A percentile compares a stretch with the other conserved stretches of the same genome.
Evolutionary conservation across 768 basidiomycete genomes (phyloP).

Genomic region (Hortiboletus campestris): DNA sequence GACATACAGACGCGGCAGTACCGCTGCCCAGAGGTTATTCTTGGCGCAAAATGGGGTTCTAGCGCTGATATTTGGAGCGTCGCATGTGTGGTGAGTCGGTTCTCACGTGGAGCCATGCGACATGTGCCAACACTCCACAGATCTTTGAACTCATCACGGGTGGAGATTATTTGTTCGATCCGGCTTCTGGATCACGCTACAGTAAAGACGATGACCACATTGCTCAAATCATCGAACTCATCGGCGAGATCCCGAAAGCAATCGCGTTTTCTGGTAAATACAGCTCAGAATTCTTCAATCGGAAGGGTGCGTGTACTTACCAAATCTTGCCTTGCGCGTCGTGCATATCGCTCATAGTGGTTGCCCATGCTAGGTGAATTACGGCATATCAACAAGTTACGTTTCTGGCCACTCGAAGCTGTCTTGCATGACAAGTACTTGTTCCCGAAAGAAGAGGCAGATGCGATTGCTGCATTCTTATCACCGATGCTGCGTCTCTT

Average conservation of each 20-base stretch:
- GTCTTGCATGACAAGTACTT: constrained; percentile 95
- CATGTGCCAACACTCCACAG: constrained; percentile 35
- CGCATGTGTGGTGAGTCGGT: constrained; percentile 76
- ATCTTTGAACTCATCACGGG: constrained; percentile 95
- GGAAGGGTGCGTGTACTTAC: constrained; percentile 64
- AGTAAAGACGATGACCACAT: constrained; percentile 98
- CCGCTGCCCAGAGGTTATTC: constrained; percentile 94
- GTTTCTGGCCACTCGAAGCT: constrained; percentile 82
- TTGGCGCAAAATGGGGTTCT: constrained; percentile 94
- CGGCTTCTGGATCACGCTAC: constrained; percentile 90
- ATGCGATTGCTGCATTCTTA: constrained; percentile 76
- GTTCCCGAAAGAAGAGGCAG: constrained; percentile 80
- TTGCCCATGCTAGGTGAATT: constrained; percentile 58
- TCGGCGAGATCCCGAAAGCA: constrained; percentile 84
- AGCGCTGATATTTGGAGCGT: constrained; percentile 98
- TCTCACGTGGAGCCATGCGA: neutral
- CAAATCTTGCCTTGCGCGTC: neutral
- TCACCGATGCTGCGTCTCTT: constrained; percentile 87
- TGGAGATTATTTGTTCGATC: constrained; percentile 98
- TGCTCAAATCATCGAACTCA: constrained; percentile 94
- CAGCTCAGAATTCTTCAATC: constrained; percentile 91
- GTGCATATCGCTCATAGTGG: constrained; percentile 8
- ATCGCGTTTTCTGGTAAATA: constrained; percentile 92
- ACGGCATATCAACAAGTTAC: constrained; percentile 89
- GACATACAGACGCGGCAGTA: constrained; percentile 98